Evolutionary conservation across 2,329 filamentous ascomycete genomes (phyloP).

Genomic region (Aspergillaceae sp.): DNA sequence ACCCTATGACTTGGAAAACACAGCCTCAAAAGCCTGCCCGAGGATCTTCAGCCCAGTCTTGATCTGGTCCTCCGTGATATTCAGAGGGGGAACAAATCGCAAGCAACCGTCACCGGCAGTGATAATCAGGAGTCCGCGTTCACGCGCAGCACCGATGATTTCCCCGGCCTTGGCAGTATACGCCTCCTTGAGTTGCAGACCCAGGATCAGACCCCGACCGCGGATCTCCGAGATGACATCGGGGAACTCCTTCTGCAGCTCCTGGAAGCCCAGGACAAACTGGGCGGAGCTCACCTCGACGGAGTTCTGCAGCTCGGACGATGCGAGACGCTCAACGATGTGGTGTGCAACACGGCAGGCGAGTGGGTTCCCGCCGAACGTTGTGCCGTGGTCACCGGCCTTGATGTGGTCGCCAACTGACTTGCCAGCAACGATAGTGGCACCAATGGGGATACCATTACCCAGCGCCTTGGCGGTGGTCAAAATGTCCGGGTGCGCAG

Average conservation of each 20-base stretch:
- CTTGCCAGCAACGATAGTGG: slow-evolving; percentile 58
- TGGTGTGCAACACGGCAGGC: slow-evolving; percentile 77
- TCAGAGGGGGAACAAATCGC: slow-evolving; percentile 80
- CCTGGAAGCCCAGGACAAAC: slow-evolving; percentile 51
- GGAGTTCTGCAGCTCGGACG: slow-evolving; percentile 57
- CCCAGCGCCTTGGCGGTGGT: slow-evolving; percentile 94
- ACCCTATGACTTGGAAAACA: slow-evolving; percentile 35
- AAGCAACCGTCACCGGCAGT: slow-evolving; percentile 89
- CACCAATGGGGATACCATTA: slow-evolving; percentile 92
- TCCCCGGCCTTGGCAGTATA: slow-evolving; percentile 40
- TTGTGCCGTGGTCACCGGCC: slow-evolving; percentile 82
- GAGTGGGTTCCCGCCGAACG: slow-evolving; percentile 86
- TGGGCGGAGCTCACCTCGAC: slow-evolving; percentile 60
- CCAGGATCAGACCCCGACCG: slow-evolving; percentile 76
- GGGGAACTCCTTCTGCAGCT: slow-evolving; percentile 55
- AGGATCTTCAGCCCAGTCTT: slow-evolving; percentile 66
- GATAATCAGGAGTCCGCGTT: slow-evolving; percentile 81
- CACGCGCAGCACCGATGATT: slow-evolving; percentile 76
- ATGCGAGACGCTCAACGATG: slow-evolving; percentile 68
- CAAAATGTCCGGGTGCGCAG: slow-evolving; percentile 86
- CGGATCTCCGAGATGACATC: slow-evolving; percentile 67
- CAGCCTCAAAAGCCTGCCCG: slow-evolving; percentile 55
- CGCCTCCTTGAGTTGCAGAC: slow-evolving; percentile 71
- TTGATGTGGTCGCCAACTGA: slow-evolving; percentile 60
- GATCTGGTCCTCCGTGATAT: slow-evolving; percentile 73